Evolutionary conservation across 2,329 filamentous ascomycete genomes (phyloP).

Genomic region (Aureobasidium sp.): DNA sequence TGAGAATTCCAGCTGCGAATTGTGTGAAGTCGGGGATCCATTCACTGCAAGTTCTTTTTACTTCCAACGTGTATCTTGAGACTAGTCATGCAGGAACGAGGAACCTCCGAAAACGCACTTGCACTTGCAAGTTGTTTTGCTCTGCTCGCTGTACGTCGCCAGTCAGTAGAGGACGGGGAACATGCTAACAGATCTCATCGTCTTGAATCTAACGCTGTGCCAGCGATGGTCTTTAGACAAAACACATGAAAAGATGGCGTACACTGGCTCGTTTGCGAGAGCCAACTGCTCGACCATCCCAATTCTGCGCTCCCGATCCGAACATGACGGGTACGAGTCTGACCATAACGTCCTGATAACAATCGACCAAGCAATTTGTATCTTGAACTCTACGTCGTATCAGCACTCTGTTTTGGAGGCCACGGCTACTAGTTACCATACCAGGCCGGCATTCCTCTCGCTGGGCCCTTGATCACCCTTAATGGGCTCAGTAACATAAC

Average conservation of each 20-base stretch:
- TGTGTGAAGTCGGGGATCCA: neutral
- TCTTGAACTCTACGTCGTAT: too few species aligned
- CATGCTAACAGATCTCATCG: neutral
- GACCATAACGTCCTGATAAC: neutral
- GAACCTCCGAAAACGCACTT: neutral
- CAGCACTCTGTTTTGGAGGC: too few species aligned
- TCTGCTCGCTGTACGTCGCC: neutral
- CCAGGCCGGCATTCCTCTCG: too few species aligned
- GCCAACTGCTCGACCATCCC: too few species aligned
- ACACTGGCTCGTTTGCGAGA: neutral
- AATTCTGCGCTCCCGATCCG: too few species aligned
- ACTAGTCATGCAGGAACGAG: neutral
- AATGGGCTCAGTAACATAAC: neutral
- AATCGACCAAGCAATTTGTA: constrained; percentile 49
- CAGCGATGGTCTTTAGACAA: neutral
- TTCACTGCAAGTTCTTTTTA: neutral
- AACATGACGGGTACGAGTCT: too few species aligned
- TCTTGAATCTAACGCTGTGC: neutral
- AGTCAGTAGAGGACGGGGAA: neutral
- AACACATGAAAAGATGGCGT: neutral
- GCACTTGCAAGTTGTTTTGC: neutral
- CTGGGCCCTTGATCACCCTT: neutral
- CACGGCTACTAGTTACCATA: too few species aligned
- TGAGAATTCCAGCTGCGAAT: neutral
- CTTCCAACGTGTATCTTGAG: neutral